Conservation (phyloP, 495 filamentous ascomycete species). For the Amniculicola lignicola region DNA sequence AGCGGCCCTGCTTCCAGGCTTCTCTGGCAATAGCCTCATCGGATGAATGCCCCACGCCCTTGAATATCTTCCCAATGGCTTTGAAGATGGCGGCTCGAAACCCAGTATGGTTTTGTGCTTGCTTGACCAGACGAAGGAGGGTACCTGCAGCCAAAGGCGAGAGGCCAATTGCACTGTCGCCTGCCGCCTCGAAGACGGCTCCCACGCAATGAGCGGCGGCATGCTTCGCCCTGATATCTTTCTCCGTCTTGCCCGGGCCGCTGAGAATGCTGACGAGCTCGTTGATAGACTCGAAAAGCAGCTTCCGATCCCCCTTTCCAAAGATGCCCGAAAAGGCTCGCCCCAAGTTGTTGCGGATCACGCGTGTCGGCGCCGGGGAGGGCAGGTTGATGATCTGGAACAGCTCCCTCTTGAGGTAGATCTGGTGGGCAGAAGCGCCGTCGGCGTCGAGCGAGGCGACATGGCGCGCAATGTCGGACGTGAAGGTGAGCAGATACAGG, state of each 20-base stretch:
- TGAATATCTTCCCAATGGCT: conserved; percentile 70
- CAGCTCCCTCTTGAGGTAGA: conserved; percentile 83
- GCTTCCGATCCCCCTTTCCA: conserved; percentile 80
- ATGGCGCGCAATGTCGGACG: conserved; percentile 76
- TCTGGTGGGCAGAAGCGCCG: conserved; percentile 80
- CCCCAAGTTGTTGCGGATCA: conserved; percentile 84
- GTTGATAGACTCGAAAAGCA: conserved; percentile 90
- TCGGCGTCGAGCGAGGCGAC: conserved; percentile 69
- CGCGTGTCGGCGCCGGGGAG: conserved; percentile 78
- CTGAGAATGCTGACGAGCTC: conserved; percentile 75
- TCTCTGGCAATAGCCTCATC: conserved; percentile 86
- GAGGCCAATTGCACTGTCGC: conserved; percentile 87
- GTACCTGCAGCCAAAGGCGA: conserved; percentile 69
- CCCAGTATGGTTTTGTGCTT: conserved; percentile 74
- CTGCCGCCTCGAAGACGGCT: conserved; percentile 81
- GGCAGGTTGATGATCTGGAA: conserved; percentile 86
- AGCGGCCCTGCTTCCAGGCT: conserved; percentile 87
- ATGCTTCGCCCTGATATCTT: conserved; percentile 72
- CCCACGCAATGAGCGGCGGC: conserved; percentile 87
- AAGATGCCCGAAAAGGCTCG: conserved; percentile 81
- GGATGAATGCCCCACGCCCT: conserved; percentile 67
- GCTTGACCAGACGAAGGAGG: conserved; percentile 75
- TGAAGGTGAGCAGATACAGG: conserved; percentile 85
- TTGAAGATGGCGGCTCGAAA: conserved; percentile 79
- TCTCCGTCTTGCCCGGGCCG: conserved; percentile 70